A percentile compares a stretch with the other conserved stretches of the same genome.
phyloP scores from a whole-genome alignment of 2,329 filamentous ascomycete species.

The Scopulariopsis brevicaulis region DNA sequence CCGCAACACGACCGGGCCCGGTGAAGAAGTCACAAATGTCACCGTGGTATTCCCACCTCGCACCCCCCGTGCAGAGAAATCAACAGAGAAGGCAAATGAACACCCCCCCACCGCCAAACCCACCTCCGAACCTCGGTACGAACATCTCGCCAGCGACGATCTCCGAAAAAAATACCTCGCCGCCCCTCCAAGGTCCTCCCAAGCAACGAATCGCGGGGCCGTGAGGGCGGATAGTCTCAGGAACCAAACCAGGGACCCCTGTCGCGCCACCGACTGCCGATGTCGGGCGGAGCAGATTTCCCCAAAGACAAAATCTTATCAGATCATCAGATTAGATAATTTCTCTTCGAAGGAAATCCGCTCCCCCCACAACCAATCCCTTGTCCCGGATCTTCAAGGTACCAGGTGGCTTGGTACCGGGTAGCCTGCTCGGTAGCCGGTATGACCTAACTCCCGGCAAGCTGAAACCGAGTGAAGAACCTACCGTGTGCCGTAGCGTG shows the following conservation, averaged over 20 bases:
- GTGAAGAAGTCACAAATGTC: too few relatives aligned
- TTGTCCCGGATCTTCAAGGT: not conserved
- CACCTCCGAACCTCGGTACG: not conserved
- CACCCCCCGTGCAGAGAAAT: not conserved
- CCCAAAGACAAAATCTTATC: slow-evolving; percentile 22
- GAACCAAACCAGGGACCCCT: not conserved
- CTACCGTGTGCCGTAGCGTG: too few relatives aligned
- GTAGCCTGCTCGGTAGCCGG: too few relatives aligned
- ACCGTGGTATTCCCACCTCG: too few relatives aligned
- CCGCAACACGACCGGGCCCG: too few relatives aligned
- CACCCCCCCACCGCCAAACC: too few relatives aligned
- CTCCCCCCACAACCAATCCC: not conserved
- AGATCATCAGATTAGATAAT: slow-evolving; percentile 32
- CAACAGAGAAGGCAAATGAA: not conserved
- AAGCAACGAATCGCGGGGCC: not conserved
- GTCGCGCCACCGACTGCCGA: not conserved
- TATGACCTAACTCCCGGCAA: too few relatives aligned
- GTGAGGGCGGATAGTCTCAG: not conserved
- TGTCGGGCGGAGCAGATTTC: not conserved
- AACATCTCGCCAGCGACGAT: not conserved
- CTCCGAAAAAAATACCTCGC: not conserved
- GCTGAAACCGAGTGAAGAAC: too few relatives aligned
- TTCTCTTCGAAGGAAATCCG: not conserved
- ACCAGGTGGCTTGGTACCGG: too few relatives aligned
- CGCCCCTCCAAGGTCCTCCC: not conserved